Evolutionary conservation across 1,284 basidiomycete species (phyloP).

Genomic region (Gomphus sp.): DNA sequence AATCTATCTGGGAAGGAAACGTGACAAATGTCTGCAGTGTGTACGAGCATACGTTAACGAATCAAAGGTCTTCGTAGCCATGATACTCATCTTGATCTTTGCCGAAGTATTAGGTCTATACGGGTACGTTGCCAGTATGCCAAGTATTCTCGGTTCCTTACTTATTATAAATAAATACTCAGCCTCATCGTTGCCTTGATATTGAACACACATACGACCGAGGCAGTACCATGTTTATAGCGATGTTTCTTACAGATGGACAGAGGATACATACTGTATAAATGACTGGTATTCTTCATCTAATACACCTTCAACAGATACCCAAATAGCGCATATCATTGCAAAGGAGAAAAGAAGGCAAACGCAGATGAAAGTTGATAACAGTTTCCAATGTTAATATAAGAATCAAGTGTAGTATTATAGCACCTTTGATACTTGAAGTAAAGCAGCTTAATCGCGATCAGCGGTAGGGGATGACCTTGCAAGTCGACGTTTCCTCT

Average conservation of each 20-base stretch:
- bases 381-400: background rate
- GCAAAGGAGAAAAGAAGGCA: background rate
- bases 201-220: constrained; percentile 66
- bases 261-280: constrained; percentile 1
- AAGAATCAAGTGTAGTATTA: background rate
- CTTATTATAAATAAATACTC: constrained; percentile 7
- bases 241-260: constrained; percentile 13
- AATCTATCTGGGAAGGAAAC: constrained; percentile 17
- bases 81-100: constrained; percentile 91
- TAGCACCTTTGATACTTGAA: background rate
- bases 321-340: constrained; percentile 3
- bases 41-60: constrained; percentile 42
- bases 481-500: constrained; percentile 24
- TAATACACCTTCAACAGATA: background rate
- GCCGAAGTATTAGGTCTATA: constrained; percentile 90
- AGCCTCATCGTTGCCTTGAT: constrained; percentile 84
- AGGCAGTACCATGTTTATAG: constrained; percentile 18
- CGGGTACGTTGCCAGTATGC: constrained; percentile 28
- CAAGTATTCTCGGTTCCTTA: background rate
- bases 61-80: constrained; percentile 65
- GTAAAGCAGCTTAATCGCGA: background rate
- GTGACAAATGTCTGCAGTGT: constrained; percentile 23
- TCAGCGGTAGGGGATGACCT: background rate
- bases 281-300: background rate
- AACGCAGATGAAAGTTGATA: background rate